Evolutionary conservation across 495 filamentous ascomycete species (phyloP).

Genomic region (Tuber magnatum): DNA sequence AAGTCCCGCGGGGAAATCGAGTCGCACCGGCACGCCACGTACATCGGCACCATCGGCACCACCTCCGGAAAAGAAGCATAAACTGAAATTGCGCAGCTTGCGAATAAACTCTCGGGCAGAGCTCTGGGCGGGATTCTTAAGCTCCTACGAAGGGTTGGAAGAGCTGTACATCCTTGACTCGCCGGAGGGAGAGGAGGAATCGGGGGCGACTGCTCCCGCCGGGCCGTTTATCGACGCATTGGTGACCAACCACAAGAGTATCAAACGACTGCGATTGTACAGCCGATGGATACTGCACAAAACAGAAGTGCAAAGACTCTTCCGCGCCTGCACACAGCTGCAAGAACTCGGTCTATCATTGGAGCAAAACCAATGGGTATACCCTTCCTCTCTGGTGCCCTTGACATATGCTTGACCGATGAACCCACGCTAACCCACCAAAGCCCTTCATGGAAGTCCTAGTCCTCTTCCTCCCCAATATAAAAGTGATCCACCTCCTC

Average conservation of each 20-base stretch:
- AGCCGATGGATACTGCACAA: conserved; percentile 17
- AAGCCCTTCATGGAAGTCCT: conserved; percentile 25
- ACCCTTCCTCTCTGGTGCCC: background rate
- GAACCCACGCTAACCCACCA: background rate
- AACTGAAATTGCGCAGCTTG: conserved; percentile 19
- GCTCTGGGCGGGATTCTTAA: conserved; percentile 18
- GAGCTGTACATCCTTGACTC: conserved; percentile 23
- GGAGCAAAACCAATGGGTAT: conserved; percentile 27
- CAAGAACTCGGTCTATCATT: conserved; percentile 27
- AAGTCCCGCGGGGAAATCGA: background rate
- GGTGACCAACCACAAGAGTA: conserved; percentile 14
- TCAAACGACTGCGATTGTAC: conserved; percentile 17
- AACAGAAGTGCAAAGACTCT: conserved; percentile 16
- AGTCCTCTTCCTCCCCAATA: conserved; percentile 18
- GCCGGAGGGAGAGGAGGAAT: conserved; percentile 5
- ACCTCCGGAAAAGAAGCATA: background rate
- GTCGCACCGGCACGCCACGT: background rate
- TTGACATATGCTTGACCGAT: background rate
- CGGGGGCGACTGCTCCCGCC: background rate
- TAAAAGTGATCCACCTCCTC: conserved; percentile 21
- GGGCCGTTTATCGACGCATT: conserved; percentile 16
- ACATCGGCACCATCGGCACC: background rate
- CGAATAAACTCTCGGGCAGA: conserved; percentile 26
- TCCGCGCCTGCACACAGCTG: conserved; percentile 17
- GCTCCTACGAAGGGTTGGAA: conserved; percentile 24